phyloP scores from a whole-genome alignment of 164 flowering plant genomes.

The Chimonanthus praecox region DNA sequence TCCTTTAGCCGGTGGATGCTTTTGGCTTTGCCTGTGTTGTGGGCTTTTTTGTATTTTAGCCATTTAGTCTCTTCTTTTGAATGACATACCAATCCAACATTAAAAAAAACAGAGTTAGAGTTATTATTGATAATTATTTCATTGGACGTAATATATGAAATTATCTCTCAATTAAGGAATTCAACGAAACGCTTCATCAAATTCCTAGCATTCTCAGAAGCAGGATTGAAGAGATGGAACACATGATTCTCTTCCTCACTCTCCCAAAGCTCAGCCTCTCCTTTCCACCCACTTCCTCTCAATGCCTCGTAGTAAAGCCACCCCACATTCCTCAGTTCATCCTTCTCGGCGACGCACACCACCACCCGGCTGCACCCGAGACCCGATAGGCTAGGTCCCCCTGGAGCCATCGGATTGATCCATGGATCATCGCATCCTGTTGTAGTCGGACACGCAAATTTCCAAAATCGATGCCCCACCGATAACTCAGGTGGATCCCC shows the following conservation, averaged over 20 bases:
- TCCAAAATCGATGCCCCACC: constrained; percentile 30
- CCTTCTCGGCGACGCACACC: constrained; percentile 47
- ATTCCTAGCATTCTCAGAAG: constrained; percentile 28
- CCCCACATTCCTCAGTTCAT: constrained; percentile 47
- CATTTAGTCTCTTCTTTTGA: too few relatives aligned
- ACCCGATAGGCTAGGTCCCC: constrained; percentile 23
- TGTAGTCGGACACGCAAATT: constrained; percentile 21
- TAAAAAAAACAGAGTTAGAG: too few relatives aligned
- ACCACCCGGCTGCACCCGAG: constrained; percentile 39
- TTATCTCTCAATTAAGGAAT: constrained; percentile 17
- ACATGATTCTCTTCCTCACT: constrained; percentile 43
- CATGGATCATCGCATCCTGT: constrained; percentile 42
- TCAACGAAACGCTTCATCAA: constrained; percentile 31
- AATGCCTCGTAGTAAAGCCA: constrained; percentile 35
- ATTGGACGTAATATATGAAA: too few relatives aligned
- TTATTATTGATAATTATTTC: too few relatives aligned
- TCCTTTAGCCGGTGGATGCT: too few relatives aligned
- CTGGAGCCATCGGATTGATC: constrained; percentile 43
- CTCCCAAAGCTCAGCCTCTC: constrained; percentile 42
- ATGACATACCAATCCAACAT: too few relatives aligned
- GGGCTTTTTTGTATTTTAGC: too few relatives aligned
- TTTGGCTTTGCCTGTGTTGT: too few relatives aligned
- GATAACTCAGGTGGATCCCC: background rate
- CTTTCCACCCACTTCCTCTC: constrained; percentile 42
- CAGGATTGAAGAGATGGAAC: constrained; percentile 35